phyloP scores from a whole-genome alignment of 148 eudicot genomes.

The Dianthus caryophyllus region DNA sequence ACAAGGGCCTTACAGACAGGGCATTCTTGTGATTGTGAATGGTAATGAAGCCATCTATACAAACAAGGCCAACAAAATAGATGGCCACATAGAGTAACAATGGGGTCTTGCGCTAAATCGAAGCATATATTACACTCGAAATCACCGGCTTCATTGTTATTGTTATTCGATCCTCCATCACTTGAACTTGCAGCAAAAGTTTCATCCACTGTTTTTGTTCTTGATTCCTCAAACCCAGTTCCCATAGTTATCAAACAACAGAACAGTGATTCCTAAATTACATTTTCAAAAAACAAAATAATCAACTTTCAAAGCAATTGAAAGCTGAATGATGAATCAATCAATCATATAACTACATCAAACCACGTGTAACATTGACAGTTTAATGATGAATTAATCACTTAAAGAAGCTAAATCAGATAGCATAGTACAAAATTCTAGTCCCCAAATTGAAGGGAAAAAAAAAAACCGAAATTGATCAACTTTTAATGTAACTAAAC shows the following conservation, averaged over 20 bases:
- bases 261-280: not conserved
- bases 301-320: not conserved
- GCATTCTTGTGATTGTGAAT: constrained; percentile 37
- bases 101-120: constrained; percentile 22
- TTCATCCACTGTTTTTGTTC: not conserved
- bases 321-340: not conserved
- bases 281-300: not conserved
- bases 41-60: constrained; percentile 24
- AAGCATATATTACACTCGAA: constrained; percentile 29
- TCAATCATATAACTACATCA: not conserved
- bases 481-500: too few relatives aligned
- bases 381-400: too few relatives aligned
- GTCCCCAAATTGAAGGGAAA: too few relatives aligned
- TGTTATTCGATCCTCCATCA: constrained; percentile 2
- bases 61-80: constrained; percentile 28
- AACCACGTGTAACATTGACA: not conserved
- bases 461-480: too few relatives aligned
- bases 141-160: constrained; percentile 32
- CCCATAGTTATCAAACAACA: constrained; percentile 5
- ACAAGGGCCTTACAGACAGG: constrained; percentile 79
- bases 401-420: too few relatives aligned
- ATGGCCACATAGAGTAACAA: constrained; percentile 25
- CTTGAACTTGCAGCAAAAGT: constrained; percentile 4
- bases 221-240: constrained; percentile 1
- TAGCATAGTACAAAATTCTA: too few relatives aligned